Percentiles rank a stretch among this genome's conserved stretches.
These are phyloP conservation scores for Fusarium subtropicale DNA, from an alignment of 2,329 filamentous ascomycete species.

Conservation along the genomic window DNA sequence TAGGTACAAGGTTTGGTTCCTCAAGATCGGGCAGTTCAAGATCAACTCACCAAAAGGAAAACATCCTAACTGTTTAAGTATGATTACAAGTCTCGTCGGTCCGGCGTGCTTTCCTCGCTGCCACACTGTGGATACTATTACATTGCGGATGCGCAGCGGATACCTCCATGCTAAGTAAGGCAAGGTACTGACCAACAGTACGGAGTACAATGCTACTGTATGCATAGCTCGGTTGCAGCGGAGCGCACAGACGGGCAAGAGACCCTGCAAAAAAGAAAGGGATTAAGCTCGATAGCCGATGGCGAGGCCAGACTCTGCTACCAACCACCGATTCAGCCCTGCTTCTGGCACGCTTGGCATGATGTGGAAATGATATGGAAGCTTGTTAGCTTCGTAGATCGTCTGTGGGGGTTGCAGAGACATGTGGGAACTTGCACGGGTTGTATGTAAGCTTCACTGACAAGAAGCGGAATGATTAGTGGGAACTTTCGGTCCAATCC, in stretches of 20 bases:
- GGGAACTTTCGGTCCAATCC: background rate
- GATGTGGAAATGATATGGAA: slow-evolving; percentile 14
- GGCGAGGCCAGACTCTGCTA: slow-evolving; percentile 16
- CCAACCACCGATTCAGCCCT: slow-evolving; percentile 20
- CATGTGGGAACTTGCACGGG: slow-evolving; percentile 29
- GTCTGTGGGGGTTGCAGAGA: slow-evolving; percentile 28
- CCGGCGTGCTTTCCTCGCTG: background rate
- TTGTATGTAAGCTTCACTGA: slow-evolving; percentile 1
- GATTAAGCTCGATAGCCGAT: slow-evolving; percentile 16
- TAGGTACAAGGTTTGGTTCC: background rate
- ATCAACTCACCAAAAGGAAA: background rate
- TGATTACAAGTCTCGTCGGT: slow-evolving; percentile 7
- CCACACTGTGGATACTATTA: background rate
- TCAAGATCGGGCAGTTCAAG: background rate
- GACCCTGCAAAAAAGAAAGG: slow-evolving; percentile 4
- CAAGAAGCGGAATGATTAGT: slow-evolving; percentile 27
- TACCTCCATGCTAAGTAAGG: background rate
- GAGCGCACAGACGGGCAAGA: slow-evolving; percentile 1
- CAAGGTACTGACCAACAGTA: background rate
- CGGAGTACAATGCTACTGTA: background rate
- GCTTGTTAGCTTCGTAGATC: slow-evolving; percentile 29
- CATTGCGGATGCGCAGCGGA: background rate
- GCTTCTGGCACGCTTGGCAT: slow-evolving; percentile 24
- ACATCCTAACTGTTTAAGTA: background rate
- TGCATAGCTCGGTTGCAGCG: background rate